Percentiles rank a stretch among this genome's conserved stretches.
These are phyloP conservation scores for Diaporthe humulicola DNA, from an alignment of 2,329 filamentous ascomycete genomes.

Conservation along the genomic window DNA sequence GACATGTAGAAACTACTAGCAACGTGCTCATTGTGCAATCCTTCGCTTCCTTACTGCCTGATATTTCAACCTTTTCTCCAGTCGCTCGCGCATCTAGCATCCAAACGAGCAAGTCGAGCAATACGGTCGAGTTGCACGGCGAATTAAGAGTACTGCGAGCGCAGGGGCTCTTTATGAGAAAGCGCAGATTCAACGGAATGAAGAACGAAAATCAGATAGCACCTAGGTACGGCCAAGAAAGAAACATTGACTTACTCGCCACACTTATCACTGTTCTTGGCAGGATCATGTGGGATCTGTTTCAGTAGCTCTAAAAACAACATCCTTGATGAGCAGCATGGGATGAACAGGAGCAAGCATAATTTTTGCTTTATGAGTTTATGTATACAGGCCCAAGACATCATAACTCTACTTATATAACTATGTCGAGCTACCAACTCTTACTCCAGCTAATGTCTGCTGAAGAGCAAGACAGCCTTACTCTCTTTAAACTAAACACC, in stretches of 20 bases:
- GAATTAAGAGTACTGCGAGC: neutral
- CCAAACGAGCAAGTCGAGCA: neutral
- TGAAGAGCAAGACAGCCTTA: neutral
- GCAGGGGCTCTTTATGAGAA: neutral
- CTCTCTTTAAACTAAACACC: neutral
- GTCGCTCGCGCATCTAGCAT: neutral
- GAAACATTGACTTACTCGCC: constrained; percentile 2
- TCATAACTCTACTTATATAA: neutral
- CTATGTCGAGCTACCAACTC: neutral
- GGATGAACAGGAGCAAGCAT: neutral
- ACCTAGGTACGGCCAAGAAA: neutral
- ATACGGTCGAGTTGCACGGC: neutral
- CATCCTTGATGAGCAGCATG: neutral
- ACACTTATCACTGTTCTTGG: constrained; percentile 8
- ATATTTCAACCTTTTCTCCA: neutral
- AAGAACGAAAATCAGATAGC: neutral
- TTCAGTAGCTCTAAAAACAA: constrained; percentile 7
- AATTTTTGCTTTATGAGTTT: neutral
- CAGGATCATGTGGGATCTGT: neutral
- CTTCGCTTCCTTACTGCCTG: neutral
- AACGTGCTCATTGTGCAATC: neutral
- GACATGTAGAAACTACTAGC: neutral
- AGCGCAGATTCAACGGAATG: neutral
- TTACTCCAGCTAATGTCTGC: neutral
- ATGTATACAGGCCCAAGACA: neutral